Conservation (phyloP, 768 basidiomycete species). For the Mycena chlorophos region DNA sequence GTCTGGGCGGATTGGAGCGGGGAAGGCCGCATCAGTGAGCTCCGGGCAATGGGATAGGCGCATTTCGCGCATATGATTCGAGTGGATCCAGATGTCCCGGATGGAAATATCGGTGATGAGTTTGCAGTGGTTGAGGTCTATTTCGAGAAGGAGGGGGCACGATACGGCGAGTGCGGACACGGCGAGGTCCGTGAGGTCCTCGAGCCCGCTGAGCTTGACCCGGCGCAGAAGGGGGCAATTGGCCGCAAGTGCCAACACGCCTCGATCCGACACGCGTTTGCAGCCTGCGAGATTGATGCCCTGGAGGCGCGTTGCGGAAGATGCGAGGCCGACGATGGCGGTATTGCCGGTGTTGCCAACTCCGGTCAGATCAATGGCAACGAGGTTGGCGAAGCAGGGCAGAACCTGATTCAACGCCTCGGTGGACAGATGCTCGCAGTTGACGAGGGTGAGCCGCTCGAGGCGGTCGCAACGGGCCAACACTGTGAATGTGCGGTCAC, state of each 20-base stretch:
- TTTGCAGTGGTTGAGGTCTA: constrained; percentile 87
- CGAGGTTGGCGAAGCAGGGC: constrained; percentile 69
- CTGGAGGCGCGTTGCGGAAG: constrained; percentile 72
- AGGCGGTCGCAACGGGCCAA: constrained; percentile 76
- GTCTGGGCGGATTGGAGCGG: constrained; percentile 56
- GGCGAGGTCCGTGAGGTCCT: constrained; percentile 71
- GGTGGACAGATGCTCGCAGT: constrained; percentile 69
- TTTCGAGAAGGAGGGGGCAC: constrained; percentile 87
- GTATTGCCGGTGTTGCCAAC: constrained; percentile 68
- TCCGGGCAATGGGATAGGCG: constrained; percentile 76
- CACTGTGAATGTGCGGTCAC: constrained; percentile 69
- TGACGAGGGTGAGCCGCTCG: constrained; percentile 86
- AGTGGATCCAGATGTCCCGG: constrained; percentile 81
- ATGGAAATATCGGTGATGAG: constrained; percentile 74
- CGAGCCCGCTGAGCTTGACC: constrained; percentile 84
- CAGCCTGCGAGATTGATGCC: constrained; percentile 92
- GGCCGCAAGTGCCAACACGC: constrained; percentile 72
- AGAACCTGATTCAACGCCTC: constrained; percentile 64
- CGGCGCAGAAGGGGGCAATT: constrained; percentile 79
- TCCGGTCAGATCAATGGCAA: constrained; percentile 83
- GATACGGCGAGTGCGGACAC: constrained; percentile 73
- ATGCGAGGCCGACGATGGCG: constrained; percentile 70
- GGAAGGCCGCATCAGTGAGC: constrained; percentile 85
- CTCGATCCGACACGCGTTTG: constrained; percentile 73
- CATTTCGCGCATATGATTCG: constrained; percentile 86